These are phyloP conservation scores for Aspergillus tamarii DNA, from an alignment of 2,329 filamentous ascomycete genomes.

Conservation along the genomic window DNA sequence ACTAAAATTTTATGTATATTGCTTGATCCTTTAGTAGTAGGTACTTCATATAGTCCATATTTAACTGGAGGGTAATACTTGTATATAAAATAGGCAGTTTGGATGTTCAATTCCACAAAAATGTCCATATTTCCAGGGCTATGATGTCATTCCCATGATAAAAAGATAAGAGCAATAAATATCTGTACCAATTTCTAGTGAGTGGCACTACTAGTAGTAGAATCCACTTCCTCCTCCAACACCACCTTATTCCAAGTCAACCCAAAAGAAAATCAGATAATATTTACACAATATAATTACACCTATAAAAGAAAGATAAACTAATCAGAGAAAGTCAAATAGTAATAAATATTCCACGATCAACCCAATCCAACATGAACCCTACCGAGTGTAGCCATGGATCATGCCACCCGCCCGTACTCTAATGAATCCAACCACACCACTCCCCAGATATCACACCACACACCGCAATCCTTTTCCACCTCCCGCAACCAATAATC, in stretches of 20 bases:
- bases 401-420: neutral
- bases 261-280: neutral
- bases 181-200: neutral
- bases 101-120: too few species aligned
- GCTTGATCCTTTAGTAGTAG: too few species aligned
- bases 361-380: neutral
- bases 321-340: neutral
- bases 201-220: neutral
- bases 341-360: neutral
- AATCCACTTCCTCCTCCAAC: too few species aligned
- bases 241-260: neutral
- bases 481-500: neutral
- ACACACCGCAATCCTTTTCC: neutral
- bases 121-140: neutral
- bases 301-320: neutral
- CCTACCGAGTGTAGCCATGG: neutral
- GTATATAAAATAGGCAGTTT: too few species aligned
- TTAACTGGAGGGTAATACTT: too few species aligned
- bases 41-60: too few species aligned
- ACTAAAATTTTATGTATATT: too few species aligned
- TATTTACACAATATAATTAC: neutral
- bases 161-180: too few species aligned
- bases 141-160: neutral
- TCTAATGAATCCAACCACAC: neutral
- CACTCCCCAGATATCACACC: neutral